Evolutionary conservation across 1,284 basidiomycete species (phyloP).

Genomic region (Meripilus lineatus): DNA sequence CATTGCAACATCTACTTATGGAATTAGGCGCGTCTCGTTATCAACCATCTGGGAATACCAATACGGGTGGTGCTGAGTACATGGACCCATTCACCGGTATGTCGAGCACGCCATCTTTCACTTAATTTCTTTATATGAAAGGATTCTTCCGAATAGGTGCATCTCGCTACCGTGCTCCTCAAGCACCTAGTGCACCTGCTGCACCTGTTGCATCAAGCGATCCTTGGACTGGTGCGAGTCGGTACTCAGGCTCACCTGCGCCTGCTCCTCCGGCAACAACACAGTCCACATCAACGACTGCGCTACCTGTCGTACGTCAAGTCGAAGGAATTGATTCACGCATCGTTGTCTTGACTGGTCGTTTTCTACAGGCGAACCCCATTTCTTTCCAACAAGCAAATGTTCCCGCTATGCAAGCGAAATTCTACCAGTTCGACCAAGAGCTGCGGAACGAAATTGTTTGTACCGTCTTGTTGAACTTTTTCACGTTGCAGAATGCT

Average conservation of each 20-base stretch:
- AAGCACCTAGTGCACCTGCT: constrained; percentile 18
- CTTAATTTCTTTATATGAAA: constrained; percentile 21
- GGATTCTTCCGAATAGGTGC: constrained; percentile 28
- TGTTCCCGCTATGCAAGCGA: constrained; percentile 79
- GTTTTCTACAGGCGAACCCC: constrained; percentile 44
- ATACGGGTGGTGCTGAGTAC: constrained; percentile 24
- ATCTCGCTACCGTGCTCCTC: constrained; percentile 29
- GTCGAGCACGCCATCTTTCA: constrained; percentile 15
- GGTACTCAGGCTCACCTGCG: constrained; percentile 41
- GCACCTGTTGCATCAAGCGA: constrained; percentile 34
- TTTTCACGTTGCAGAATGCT: background rate
- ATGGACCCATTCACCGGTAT: constrained; percentile 34
- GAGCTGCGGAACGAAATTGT: constrained; percentile 66
- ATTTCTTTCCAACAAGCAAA: constrained; percentile 79
- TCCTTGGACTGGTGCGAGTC: constrained; percentile 71
- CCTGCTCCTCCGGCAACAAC: constrained; percentile 14
- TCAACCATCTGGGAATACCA: constrained; percentile 33
- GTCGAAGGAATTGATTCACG: no score
- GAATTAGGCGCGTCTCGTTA: constrained; percentile 64
- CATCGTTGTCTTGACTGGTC: constrained; percentile 29
- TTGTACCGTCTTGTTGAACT: constrained; percentile 20
- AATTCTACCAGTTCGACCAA: constrained; percentile 80
- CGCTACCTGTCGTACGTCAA: constrained; percentile 61
- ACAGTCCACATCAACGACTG: constrained; percentile 26
- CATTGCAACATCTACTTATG: background rate